phyloP scores from a whole-genome alignment of 177 flowering plant species.

The Vitis hybrid region DNA sequence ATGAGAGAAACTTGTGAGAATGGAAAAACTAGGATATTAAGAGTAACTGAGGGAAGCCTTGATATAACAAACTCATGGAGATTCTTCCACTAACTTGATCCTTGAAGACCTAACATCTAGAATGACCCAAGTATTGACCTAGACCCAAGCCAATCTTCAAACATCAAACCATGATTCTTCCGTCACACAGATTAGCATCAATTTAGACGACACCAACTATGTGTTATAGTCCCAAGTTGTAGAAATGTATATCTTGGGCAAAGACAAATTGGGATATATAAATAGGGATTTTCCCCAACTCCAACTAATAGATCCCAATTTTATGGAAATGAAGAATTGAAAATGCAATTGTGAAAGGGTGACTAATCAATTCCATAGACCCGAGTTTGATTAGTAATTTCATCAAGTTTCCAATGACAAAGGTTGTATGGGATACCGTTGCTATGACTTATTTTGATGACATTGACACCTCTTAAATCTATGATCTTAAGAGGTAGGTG shows the following conservation, averaged over 20 bases:
- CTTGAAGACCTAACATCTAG: no score
- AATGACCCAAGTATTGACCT: neutral
- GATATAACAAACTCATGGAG: no score
- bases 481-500: neutral
- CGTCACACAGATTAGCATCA: neutral
- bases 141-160: neutral
- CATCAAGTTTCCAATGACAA: neutral
- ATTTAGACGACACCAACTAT: neutral
- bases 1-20: no score
- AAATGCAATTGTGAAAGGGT: neutral
- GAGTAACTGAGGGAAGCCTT: no score
- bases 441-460: slow-evolving; percentile 1
- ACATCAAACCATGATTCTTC: neutral
- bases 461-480: neutral
- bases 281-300: neutral
- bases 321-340: neutral
- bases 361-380: no score
- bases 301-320: neutral
- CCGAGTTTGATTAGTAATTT: neutral
- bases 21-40: no score
- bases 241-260: slow-evolving; percentile 5
- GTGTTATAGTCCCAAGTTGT: neutral
- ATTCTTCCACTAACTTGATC: no score
- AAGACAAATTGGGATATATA: slow-evolving; percentile 7
- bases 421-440: neutral